Percentiles rank a stretch among this genome's conserved stretches.
Conservation (phyloP, 768 basidiomycete genomes). For the Lentinula edodes region DNA sequence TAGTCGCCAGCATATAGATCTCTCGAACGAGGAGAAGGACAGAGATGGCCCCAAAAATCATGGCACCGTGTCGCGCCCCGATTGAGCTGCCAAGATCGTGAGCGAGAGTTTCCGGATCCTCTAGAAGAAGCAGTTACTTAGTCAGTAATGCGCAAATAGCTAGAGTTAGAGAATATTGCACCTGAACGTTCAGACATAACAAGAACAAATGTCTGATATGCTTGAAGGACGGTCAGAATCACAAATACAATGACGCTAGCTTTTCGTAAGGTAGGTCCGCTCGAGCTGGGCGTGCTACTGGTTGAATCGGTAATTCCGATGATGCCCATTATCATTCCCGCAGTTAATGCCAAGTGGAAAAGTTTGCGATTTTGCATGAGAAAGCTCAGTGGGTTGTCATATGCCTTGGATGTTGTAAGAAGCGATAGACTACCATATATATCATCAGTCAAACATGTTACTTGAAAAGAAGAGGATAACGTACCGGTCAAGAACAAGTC, state of each 20-base stretch:
- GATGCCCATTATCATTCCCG: slow-evolving; percentile 30
- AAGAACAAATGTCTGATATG: slow-evolving; percentile 23
- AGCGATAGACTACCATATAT: slow-evolving; percentile 7
- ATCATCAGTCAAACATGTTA: slow-evolving; percentile 9
- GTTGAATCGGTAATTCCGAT: slow-evolving; percentile 17
- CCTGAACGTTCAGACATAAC: slow-evolving; percentile 1
- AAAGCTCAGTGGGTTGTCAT: background rate
- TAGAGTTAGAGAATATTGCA: background rate
- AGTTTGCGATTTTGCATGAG: slow-evolving; percentile 23
- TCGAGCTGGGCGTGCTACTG: slow-evolving; percentile 11
- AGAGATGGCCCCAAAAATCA: slow-evolving; percentile 28
- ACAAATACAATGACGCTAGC: slow-evolving; percentile 32
- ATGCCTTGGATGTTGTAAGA: slow-evolving; percentile 2
- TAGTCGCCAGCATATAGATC: slow-evolving; percentile 26
- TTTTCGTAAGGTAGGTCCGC: slow-evolving; percentile 21
- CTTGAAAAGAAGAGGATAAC: background rate
- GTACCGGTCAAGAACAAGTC: slow-evolving; percentile 36
- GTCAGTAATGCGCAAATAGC: slow-evolving; percentile 1
- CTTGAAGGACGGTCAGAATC: slow-evolving; percentile 27
- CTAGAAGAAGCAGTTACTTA: background rate
- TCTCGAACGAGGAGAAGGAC: slow-evolving; percentile 34
- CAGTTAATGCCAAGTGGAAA: slow-evolving; percentile 23
- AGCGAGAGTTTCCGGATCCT: background rate
- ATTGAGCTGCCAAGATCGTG: slow-evolving; percentile 6
- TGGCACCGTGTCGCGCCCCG: slow-evolving; percentile 23